phyloP scores from a whole-genome alignment of 129 eudicot species.

The Oenanthe sinensis region DNA sequence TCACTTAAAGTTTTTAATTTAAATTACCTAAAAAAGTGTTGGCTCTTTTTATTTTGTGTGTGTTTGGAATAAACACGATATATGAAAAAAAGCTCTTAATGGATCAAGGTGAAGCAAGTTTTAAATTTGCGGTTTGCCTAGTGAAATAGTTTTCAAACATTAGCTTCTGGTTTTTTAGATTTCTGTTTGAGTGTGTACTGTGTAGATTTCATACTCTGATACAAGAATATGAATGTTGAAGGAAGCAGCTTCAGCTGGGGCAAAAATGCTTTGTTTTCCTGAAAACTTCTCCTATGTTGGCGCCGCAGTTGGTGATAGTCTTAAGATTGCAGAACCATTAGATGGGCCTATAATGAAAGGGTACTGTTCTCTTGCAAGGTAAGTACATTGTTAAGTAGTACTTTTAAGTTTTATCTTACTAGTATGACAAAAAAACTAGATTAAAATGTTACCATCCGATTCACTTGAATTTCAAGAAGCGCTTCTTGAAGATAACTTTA shows the following conservation, averaged over 20 bases:
- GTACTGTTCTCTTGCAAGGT: constrained; percentile 88
- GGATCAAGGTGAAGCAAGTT: neutral
- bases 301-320: constrained; percentile 63
- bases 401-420: neutral
- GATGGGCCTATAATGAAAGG: constrained; percentile 79
- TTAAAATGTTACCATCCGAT: neutral
- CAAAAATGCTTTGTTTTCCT: constrained; percentile 76
- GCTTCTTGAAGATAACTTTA: neutral
- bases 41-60: neutral
- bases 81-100: neutral
- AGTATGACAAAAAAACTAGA: neutral
- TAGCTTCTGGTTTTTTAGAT: neutral
- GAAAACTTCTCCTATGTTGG: constrained; percentile 89
- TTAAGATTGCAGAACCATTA: constrained; percentile 64
- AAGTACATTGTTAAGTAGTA: constrained; percentile 1
- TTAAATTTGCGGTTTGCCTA: neutral
- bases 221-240: constrained; percentile 7
- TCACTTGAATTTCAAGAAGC: neutral
- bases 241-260: constrained; percentile 96
- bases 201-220: neutral
- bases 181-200: neutral
- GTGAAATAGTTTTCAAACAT: neutral
- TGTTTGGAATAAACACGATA: neutral
- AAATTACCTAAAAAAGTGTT: neutral
- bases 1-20: neutral